Conservation (phyloP, 2,329 filamentous ascomycete species). For the Leptographium wingfieldii region DNA sequence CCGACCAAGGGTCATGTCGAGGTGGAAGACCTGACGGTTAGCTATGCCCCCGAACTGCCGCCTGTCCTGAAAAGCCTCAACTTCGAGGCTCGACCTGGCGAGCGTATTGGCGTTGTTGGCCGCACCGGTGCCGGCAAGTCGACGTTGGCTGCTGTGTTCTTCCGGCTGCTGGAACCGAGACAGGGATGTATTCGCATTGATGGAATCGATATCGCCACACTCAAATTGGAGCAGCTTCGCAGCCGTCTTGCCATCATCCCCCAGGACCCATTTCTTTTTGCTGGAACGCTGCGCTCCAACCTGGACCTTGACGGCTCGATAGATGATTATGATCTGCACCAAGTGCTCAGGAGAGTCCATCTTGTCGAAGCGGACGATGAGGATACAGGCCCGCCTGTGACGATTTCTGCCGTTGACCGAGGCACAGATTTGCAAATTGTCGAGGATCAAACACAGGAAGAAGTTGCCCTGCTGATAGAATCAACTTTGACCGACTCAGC, state of each 20-base stretch:
- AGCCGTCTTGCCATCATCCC: slow-evolving; percentile 53
- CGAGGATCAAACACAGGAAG: slow-evolving; percentile 5
- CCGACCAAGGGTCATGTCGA: slow-evolving; percentile 26
- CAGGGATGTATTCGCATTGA: slow-evolving; percentile 31
- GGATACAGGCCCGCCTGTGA: neutral
- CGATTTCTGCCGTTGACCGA: neutral
- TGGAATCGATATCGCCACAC: slow-evolving; percentile 38
- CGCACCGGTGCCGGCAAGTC: slow-evolving; percentile 55
- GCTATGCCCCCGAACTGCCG: slow-evolving; percentile 23
- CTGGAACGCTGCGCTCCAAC: slow-evolving; percentile 50
- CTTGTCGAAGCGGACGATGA: slow-evolving; percentile 36
- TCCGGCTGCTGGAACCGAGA: slow-evolving; percentile 40
- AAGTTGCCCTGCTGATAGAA: slow-evolving; percentile 7
- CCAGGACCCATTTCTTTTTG: slow-evolving; percentile 55
- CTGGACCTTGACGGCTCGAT: slow-evolving; percentile 50
- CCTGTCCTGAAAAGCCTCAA: slow-evolving; percentile 25
- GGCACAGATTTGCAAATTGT: neutral
- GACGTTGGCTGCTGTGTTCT: slow-evolving; percentile 51
- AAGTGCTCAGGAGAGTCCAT: slow-evolving; percentile 46
- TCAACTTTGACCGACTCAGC: slow-evolving; percentile 6
- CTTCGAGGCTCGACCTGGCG: slow-evolving; percentile 32
- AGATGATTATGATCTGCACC: slow-evolving; percentile 48
- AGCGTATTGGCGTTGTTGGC: slow-evolving; percentile 52
- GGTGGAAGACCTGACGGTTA: slow-evolving; percentile 24
- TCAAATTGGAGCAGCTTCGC: slow-evolving; percentile 48